These are phyloP conservation scores for Lipomyces mesembrius DNA, from an alignment of 805 yeast genomes.

Conservation along the genomic window DNA sequence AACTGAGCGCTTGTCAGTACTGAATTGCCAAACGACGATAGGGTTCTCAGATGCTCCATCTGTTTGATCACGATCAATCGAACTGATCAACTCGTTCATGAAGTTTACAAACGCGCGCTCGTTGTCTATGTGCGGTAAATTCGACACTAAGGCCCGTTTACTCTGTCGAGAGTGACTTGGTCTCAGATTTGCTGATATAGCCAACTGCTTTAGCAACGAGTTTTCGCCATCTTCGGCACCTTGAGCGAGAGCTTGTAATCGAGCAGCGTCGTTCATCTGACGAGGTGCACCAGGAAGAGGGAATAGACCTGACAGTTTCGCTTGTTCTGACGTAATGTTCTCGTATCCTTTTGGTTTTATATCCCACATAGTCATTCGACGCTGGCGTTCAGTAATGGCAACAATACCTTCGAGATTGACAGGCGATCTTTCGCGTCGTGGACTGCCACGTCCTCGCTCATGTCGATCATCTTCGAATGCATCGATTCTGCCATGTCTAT, in stretches of 20 bases:
- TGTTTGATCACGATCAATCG: constrained; percentile 27
- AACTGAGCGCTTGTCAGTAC: constrained; percentile 41
- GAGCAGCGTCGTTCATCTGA: constrained; percentile 29
- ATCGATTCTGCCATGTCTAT: constrained; percentile 5
- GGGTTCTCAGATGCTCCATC: constrained; percentile 13
- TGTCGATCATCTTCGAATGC: constrained; percentile 14
- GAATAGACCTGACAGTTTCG: constrained; percentile 77
- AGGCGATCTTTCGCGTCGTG: constrained; percentile 31
- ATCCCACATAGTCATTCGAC: constrained; percentile 68
- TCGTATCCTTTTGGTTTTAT: constrained; percentile 73
- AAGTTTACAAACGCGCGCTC: constrained; percentile 28
- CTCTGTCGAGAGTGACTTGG: constrained; percentile 37
- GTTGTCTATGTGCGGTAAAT: constrained; percentile 23
- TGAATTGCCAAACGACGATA: constrained; percentile 27
- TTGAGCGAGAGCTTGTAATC: constrained; percentile 22
- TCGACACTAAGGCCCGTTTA: constrained; percentile 34
- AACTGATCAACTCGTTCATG: constrained; percentile 29
- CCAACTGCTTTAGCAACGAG: constrained; percentile 25
- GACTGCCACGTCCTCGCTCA: constrained; percentile 8
- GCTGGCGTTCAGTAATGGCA: constrained; percentile 57
- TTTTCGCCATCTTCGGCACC: constrained; percentile 13
- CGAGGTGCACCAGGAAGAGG: constrained; percentile 70
- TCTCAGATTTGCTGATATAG: constrained; percentile 24
- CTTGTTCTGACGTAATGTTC: constrained; percentile 71
- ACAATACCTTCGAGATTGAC: constrained; percentile 49